phyloP scores from a whole-genome alignment of 495 filamentous ascomycete species.

The Physcia stellaris region DNA sequence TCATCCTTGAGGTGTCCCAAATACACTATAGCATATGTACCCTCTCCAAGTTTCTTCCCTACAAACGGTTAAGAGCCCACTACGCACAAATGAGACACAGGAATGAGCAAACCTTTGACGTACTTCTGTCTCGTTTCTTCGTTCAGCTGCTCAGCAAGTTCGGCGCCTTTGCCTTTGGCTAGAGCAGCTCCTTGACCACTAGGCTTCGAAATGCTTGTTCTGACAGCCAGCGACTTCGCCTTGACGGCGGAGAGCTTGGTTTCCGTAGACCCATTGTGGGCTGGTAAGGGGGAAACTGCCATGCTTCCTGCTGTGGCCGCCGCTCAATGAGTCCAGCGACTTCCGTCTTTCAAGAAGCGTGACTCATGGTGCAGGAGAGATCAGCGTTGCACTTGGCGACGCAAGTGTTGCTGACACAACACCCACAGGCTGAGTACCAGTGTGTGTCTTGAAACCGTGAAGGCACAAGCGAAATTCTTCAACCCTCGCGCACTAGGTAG shows the following conservation, averaged over 20 bases:
- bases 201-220: slow-evolving; percentile 13
- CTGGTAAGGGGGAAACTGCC: slow-evolving; percentile 30
- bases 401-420: no score
- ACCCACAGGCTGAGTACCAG: no score
- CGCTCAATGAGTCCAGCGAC: no score
- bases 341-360: no score
- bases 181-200: not conserved
- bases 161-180: slow-evolving; percentile 26
- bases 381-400: no score
- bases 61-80: slow-evolving; percentile 7
- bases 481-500: no score
- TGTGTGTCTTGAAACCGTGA: no score
- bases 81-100: not conserved
- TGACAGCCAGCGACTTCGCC: slow-evolving; percentile 25
- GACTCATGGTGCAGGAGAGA: no score
- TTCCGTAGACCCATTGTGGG: not conserved
- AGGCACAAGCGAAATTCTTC: no score
- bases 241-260: slow-evolving; percentile 21
- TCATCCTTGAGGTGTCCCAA: slow-evolving; percentile 61
- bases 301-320: no score
- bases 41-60: slow-evolving; percentile 88
- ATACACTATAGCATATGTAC: slow-evolving; percentile 94
- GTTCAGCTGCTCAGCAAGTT: slow-evolving; percentile 79
- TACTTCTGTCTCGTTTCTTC: slow-evolving; percentile 77
- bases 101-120: slow-evolving; percentile 51